These are phyloP conservation scores for Myriosclerotinia scirpicola DNA, from an alignment of 2,329 filamentous ascomycete species.

Conservation along the genomic window DNA sequence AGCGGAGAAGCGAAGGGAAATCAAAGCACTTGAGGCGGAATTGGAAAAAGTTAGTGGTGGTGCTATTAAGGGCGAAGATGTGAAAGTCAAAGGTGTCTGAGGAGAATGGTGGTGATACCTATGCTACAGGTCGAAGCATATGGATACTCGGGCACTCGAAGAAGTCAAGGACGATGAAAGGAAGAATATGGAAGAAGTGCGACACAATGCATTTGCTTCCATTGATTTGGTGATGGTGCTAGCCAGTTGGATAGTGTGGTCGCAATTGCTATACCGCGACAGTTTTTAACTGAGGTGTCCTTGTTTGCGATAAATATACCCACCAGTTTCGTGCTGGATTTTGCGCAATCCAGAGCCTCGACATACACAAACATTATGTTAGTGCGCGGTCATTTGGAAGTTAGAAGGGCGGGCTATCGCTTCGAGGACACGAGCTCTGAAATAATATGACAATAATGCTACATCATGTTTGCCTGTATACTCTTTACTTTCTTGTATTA, in stretches of 20 bases:
- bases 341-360: neutral
- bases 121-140: neutral
- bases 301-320: neutral
- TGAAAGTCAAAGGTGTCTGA: constrained; percentile 20
- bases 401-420: neutral
- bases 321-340: neutral
- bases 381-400: neutral
- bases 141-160: neutral
- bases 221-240: neutral
- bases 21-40: constrained; percentile 20
- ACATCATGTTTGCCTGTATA: neutral
- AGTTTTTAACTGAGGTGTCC: neutral
- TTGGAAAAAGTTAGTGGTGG: constrained; percentile 19
- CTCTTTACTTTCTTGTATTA: too few relatives aligned
- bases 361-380: neutral
- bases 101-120: neutral
- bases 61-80: constrained; percentile 19
- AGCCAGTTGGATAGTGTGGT: neutral
- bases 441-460: neutral
- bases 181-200: neutral
- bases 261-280: neutral
- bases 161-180: neutral
- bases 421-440: neutral
- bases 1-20: constrained; percentile 46
- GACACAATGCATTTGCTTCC: neutral